Conservation (phyloP, 352 stramenopile species). For the Globisporangium viniferum region DNA sequence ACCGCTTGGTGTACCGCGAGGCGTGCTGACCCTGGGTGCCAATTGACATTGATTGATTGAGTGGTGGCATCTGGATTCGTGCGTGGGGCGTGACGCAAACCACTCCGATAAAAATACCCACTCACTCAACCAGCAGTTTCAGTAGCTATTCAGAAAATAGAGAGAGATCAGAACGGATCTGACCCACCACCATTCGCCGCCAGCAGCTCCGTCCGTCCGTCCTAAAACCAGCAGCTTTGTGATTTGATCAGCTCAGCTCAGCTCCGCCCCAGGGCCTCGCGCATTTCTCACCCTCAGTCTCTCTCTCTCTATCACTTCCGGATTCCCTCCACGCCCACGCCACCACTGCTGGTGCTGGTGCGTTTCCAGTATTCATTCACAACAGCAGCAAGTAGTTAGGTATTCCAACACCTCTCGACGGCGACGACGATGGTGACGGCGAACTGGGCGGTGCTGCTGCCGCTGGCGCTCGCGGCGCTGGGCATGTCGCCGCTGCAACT, state of each 20-base stretch:
- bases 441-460: neutral
- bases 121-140: too few relatives aligned
- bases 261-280: neutral
- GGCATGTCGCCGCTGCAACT: neutral
- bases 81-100: too few relatives aligned
- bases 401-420: neutral
- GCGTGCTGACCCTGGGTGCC: too few relatives aligned
- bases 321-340: neutral
- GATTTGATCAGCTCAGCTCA: neutral
- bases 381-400: neutral
- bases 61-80: neutral
- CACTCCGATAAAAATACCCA: neutral
- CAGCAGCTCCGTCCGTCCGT: too few relatives aligned
- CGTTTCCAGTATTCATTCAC: neutral
- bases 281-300: neutral
- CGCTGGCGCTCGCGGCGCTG: conserved; percentile 3
- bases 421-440: neutral
- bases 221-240: neutral
- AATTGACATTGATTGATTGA: neutral
- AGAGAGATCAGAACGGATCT: conserved; percentile 7
- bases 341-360: neutral
- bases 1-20: too few relatives aligned
- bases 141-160: neutral
- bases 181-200: neutral
- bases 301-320: neutral